Percentiles rank a stretch among this genome's conserved stretches.
Conservation (phyloP, 148 eudicot species). For the Polygonum maritimum region DNA sequence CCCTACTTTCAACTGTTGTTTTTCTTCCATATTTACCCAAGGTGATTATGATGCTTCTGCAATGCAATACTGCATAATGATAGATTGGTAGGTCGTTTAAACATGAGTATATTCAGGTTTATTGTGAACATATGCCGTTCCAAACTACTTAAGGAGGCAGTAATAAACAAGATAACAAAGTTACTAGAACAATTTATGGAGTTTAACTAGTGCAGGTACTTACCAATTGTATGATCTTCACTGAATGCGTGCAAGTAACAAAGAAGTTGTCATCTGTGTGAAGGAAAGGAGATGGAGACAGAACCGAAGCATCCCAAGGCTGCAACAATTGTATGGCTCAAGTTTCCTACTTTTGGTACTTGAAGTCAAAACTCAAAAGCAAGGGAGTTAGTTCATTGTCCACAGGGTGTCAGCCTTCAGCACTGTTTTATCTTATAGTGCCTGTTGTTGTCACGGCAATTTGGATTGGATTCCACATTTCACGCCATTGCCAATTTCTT, state of each 20-base stretch:
- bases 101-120: not conserved
- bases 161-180: not conserved
- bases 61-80: not conserved
- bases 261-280: not conserved
- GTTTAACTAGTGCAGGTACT: not conserved
- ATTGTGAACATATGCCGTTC: not conserved
- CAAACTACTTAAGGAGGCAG: not conserved
- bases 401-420: not conserved
- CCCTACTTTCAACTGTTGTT: not conserved
- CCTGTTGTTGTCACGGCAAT: not conserved
- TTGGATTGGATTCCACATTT: not conserved
- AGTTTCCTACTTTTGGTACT: not conserved
- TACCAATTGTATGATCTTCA: not conserved
- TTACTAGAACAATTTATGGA: not conserved
- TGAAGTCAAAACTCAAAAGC: conserved; percentile 2
- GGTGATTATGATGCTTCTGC: not conserved
- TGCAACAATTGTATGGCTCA: not conserved
- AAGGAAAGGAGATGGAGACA: not conserved
- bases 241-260: not conserved
- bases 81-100: not conserved
- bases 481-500: not conserved
- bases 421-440: not conserved
- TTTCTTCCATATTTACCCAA: not conserved
- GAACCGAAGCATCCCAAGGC: not conserved
- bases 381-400: conserved; percentile 6